Conservation (phyloP, 2,329 filamentous ascomycete genomes). For the Colletotrichum eremochloae region DNA sequence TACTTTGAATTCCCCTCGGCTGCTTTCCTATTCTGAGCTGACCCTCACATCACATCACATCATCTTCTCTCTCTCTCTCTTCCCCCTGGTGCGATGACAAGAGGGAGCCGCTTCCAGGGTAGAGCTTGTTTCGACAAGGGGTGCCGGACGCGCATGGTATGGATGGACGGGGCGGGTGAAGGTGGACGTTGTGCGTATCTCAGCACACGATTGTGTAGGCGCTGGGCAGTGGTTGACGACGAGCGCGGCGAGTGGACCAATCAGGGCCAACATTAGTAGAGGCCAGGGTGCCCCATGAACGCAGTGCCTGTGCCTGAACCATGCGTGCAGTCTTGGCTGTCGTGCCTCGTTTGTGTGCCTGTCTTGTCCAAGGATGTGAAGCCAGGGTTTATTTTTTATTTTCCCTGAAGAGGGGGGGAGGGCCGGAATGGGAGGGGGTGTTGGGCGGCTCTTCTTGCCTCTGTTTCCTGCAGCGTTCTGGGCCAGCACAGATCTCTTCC, state of each 20-base stretch:
- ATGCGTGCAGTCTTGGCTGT: slow-evolving; percentile 2
- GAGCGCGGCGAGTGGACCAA: slow-evolving; percentile 1
- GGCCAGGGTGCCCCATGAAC: not conserved
- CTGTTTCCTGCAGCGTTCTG: slow-evolving; percentile 25
- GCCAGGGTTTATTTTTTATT: not conserved
- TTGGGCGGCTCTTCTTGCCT: slow-evolving; percentile 12
- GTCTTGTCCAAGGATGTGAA: not conserved
- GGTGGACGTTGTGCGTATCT: not conserved
- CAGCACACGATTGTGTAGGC: not conserved
- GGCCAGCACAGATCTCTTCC: slow-evolving; percentile 34
- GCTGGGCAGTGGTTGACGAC: not conserved
- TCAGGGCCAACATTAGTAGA: not conserved
- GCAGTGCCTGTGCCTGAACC: slow-evolving; percentile 15
- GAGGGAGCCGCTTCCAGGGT: slow-evolving; percentile 28
- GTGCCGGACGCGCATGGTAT: not conserved
- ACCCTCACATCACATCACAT: slow-evolving; percentile 1
- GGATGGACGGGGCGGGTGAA: not conserved
- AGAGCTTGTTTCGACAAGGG: slow-evolving; percentile 40
- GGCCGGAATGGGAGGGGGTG: not conserved
- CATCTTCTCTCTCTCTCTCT: not conserved
- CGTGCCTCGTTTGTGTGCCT: slow-evolving; percentile 2
- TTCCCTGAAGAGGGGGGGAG: too few species aligned
- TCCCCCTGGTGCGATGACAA: slow-evolving; percentile 31
- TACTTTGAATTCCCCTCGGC: not conserved
- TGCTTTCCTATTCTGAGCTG: not conserved